These are phyloP conservation scores for Metschnikowia lunata DNA, from an alignment of 805 yeast species.

Conservation along the genomic window DNA sequence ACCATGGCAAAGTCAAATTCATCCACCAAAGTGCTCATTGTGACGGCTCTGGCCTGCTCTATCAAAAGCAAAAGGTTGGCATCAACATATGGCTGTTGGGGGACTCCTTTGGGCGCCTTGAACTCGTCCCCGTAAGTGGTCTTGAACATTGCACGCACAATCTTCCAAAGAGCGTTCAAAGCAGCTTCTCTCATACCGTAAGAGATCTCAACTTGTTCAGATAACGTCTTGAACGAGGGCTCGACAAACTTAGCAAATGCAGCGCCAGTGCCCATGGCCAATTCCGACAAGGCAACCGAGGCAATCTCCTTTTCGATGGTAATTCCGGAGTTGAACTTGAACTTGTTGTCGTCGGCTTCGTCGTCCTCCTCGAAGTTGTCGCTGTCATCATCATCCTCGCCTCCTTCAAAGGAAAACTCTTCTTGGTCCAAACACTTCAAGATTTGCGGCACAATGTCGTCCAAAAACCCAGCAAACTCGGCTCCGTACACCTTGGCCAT, in stretches of 20 bases:
- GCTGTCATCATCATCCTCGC: conserved; percentile 45
- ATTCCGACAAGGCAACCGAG: conserved; percentile 82
- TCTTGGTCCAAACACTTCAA: conserved; percentile 80
- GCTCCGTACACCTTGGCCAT: conserved; percentile 93
- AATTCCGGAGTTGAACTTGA: conserved; percentile 89
- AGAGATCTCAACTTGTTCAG: conserved; percentile 75
- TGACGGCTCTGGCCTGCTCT: conserved; percentile 60
- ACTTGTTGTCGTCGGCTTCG: conserved; percentile 54
- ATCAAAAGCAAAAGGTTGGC: conserved; percentile 55
- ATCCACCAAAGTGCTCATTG: conserved; percentile 60
- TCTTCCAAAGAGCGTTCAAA: conserved; percentile 75
- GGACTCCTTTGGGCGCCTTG: conserved; percentile 60
- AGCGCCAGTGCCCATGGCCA: conserved; percentile 81
- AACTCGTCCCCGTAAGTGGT: conserved; percentile 45
- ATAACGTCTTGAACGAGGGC: conserved; percentile 55
- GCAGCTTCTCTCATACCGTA: conserved; percentile 92
- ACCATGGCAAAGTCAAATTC: conserved; percentile 86
- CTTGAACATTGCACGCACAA: conserved; percentile 64
- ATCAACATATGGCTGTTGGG: conserved; percentile 56
- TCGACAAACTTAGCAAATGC: conserved; percentile 77
- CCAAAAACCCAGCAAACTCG: conserved; percentile 83
- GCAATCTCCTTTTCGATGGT: conserved; percentile 95
- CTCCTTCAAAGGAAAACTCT: conserved; percentile 68
- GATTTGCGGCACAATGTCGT: conserved; percentile 77
- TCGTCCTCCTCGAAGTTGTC: conserved; percentile 53